phyloP scores from a whole-genome alignment of 2,329 filamentous ascomycete species.

The Botrytis byssoidea region DNA sequence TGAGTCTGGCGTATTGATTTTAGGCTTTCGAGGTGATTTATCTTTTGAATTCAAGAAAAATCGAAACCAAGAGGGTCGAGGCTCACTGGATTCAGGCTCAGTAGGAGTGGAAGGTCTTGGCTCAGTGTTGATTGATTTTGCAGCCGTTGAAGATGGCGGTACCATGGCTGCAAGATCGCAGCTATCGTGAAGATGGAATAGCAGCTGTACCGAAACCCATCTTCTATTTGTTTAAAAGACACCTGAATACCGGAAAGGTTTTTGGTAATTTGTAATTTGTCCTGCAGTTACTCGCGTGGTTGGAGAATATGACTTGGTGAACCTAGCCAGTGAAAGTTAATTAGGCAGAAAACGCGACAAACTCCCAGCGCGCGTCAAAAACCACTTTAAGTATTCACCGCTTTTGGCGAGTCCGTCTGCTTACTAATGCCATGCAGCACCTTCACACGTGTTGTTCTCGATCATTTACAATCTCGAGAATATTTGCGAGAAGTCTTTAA shows the following conservation, averaged over 20 bases:
- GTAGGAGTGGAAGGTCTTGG: constrained; percentile 67
- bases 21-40: constrained; percentile 21
- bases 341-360: constrained; percentile 18
- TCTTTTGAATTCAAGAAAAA: constrained; percentile 21
- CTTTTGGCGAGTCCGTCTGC: background rate
- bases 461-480: background rate
- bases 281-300: constrained; percentile 5
- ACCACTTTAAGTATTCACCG: constrained; percentile 21
- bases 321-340: background rate
- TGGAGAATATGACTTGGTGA: constrained; percentile 2
- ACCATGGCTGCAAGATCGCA: constrained; percentile 38
- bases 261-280: background rate
- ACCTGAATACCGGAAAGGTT: background rate
- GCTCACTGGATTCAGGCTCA: constrained; percentile 40
- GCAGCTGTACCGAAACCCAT: constrained; percentile 18
- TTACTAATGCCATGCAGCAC: background rate
- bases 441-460: background rate
- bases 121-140: constrained; percentile 51
- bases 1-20: constrained; percentile 34
- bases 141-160: constrained; percentile 29
- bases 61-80: constrained; percentile 35
- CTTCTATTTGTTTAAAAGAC: background rate
- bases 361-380: constrained; percentile 11
- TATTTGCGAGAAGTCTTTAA: background rate
- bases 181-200: constrained; percentile 14